A percentile compares a stretch with the other conserved stretches of the same genome.
Conservation (phyloP, 2,329 filamentous ascomycete genomes). For the Dendryphion nanum region DNA sequence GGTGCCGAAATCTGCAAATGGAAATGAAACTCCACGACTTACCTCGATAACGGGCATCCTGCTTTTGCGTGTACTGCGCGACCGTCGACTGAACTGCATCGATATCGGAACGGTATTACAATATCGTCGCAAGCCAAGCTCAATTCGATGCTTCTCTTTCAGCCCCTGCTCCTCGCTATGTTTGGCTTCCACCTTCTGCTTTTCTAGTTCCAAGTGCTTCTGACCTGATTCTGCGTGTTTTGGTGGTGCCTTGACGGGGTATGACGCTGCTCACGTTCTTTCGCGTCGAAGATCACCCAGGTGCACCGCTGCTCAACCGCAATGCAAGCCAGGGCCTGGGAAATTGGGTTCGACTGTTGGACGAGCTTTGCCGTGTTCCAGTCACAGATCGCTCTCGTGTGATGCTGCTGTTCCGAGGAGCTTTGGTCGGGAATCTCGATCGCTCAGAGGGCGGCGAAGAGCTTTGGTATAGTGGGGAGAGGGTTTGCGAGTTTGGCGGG, state of each 20-base stretch:
- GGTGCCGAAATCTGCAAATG: not conserved
- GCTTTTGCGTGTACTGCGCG: conserved; percentile 12
- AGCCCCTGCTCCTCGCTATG: not conserved
- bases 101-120: conserved; percentile 11
- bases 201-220: not conserved
- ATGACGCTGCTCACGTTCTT: conserved; percentile 23
- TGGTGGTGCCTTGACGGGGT: not conserved
- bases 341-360: too few species aligned
- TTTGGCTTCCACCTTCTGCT: not conserved
- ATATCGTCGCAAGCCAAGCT: conserved; percentile 11
- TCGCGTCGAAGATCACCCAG: conserved; percentile 15
- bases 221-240: not conserved
- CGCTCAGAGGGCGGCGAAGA: too few species aligned
- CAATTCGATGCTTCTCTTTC: not conserved
- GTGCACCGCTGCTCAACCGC: conserved; percentile 18
- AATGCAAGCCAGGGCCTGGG: conserved; percentile 3
- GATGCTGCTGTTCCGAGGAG: not conserved
- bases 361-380: not conserved
- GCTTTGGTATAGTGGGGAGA: too few species aligned
- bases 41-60: conserved; percentile 37
- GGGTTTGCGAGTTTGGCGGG: too few species aligned
- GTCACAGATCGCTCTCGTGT: not conserved
- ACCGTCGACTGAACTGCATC: not conserved
- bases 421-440: too few species aligned
- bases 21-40: conserved; percentile 11